Percentiles rank a stretch among this genome's conserved stretches.
Evolutionary conservation across 352 stramenopile genomes (phyloP).

Genomic region (Peronospora belbahrii): DNA sequence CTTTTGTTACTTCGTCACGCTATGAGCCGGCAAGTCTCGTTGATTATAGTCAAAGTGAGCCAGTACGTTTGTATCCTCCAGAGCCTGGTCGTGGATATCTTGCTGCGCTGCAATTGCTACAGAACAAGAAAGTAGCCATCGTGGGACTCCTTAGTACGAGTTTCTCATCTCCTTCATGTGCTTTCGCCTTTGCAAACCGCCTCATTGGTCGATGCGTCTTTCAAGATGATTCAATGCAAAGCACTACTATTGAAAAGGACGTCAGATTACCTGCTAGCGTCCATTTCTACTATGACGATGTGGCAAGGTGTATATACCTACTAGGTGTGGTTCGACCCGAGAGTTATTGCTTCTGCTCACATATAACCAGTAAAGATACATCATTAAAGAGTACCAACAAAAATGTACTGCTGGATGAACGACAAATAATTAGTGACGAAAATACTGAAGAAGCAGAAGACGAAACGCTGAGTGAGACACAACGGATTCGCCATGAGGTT

Average conservation of each 20-base stretch:
- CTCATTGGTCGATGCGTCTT: constrained; percentile 57
- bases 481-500: constrained; percentile 12
- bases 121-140: constrained; percentile 33
- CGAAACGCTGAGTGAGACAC: constrained; percentile 8
- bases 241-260: constrained; percentile 18
- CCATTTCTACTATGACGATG: constrained; percentile 53
- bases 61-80: constrained; percentile 54
- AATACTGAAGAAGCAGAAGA: constrained; percentile 13
- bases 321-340: constrained; percentile 42
- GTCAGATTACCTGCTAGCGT: constrained; percentile 29
- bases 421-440: constrained; percentile 2
- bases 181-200: constrained; percentile 51
- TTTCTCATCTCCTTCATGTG: constrained; percentile 22
- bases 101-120: constrained; percentile 33
- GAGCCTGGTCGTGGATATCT: constrained; percentile 13
- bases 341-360: constrained; percentile 24
- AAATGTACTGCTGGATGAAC: too few relatives aligned
- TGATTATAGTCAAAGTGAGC: constrained; percentile 31
- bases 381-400: too few relatives aligned
- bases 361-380: too few relatives aligned
- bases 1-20: constrained; percentile 5
- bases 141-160: constrained; percentile 44
- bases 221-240: constrained; percentile 22
- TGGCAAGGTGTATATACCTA: constrained; percentile 41
- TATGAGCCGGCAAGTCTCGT: constrained; percentile 19